phyloP scores from a whole-genome alignment of 2,329 filamentous ascomycete genomes.

The Ophiostoma populinum region DNA sequence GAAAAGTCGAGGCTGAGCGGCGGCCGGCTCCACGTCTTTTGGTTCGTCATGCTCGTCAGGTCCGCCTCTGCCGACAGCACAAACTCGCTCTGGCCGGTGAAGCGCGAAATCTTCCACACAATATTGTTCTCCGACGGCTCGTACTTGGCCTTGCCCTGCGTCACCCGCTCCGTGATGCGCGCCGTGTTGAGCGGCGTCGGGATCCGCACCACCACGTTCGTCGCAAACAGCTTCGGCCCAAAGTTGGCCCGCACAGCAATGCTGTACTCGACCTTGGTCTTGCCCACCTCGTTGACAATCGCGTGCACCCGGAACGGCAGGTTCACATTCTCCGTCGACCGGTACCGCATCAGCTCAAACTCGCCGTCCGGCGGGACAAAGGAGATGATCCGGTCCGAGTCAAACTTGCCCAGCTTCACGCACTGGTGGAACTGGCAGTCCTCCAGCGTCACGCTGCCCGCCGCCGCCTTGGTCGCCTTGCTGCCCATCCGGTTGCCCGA shows the following conservation, averaged over 20 bases:
- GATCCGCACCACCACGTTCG: slow-evolving; percentile 86
- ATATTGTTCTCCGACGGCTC: slow-evolving; percentile 97
- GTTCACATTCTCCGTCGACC: slow-evolving; percentile 96
- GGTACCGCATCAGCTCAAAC: slow-evolving; percentile 97
- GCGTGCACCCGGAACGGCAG: slow-evolving; percentile 97
- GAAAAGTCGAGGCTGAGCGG: slow-evolving; percentile 86
- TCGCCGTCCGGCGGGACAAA: slow-evolving; percentile 95
- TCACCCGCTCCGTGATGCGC: slow-evolving; percentile 79
- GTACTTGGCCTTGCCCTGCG: slow-evolving; percentile 94
- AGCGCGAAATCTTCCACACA: slow-evolving; percentile 97
- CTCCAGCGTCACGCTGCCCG: slow-evolving; percentile 86
- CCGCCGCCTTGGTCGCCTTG: slow-evolving; percentile 87
- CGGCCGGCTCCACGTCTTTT: slow-evolving; percentile 90
- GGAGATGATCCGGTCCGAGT: slow-evolving; percentile 88
- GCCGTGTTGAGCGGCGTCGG: slow-evolving; percentile 95
- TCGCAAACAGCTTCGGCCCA: slow-evolving; percentile 87
- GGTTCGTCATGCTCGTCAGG: slow-evolving; percentile 91
- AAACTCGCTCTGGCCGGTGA: slow-evolving; percentile 93
- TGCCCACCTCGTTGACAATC: slow-evolving; percentile 93
- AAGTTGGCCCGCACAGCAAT: slow-evolving; percentile 97
- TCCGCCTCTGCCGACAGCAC: slow-evolving; percentile 88
- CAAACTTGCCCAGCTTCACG: slow-evolving; percentile 92
- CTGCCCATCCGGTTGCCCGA: slow-evolving; percentile 63
- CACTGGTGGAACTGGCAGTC: slow-evolving; percentile 99
- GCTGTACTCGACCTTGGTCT: slow-evolving; percentile 96